Percentiles rank a stretch among this genome's conserved stretches.
Evolutionary conservation across 2,329 filamentous ascomycete species (phyloP).

Genomic region (Pyrenochaeta sp.): DNA sequence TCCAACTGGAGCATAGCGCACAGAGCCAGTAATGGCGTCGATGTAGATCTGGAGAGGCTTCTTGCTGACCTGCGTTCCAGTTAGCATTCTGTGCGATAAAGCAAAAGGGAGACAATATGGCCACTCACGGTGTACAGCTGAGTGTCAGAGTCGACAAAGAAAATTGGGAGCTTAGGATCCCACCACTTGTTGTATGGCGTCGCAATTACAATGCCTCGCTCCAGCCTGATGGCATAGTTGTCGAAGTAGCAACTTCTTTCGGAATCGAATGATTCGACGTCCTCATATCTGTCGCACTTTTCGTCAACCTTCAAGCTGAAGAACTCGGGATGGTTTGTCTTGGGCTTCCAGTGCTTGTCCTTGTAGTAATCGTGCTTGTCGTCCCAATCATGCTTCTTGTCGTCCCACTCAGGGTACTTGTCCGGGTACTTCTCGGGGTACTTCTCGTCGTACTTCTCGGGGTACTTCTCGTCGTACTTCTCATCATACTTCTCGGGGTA

Average conservation of each 20-base stretch:
- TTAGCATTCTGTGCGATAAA: conserved; percentile 1
- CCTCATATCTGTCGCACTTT: conserved; percentile 15
- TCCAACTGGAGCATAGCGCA: conserved; percentile 34
- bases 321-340: conserved; percentile 31
- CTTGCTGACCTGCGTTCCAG: conserved; percentile 33
- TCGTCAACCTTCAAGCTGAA: conserved; percentile 35
- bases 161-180: conserved; percentile 32
- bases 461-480: neutral
- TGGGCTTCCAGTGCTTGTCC: conserved; percentile 27
- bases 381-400: neutral
- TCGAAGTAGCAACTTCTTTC: conserved; percentile 17
- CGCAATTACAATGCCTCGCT: conserved; percentile 35
- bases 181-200: conserved; percentile 40
- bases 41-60: conserved; percentile 37
- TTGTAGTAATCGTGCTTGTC: conserved; percentile 5
- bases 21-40: conserved; percentile 25
- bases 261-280: conserved; percentile 1
- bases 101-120: neutral
- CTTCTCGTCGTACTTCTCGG: neutral
- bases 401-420: neutral
- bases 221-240: conserved; percentile 31
- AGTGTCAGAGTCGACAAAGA: conserved; percentile 39
- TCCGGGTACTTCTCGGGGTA: neutral
- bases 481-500: neutral
- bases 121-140: conserved; percentile 36